Evolutionary conservation across 768 basidiomycete genomes (phyloP).

Genomic region (Agrocybe pediades): DNA sequence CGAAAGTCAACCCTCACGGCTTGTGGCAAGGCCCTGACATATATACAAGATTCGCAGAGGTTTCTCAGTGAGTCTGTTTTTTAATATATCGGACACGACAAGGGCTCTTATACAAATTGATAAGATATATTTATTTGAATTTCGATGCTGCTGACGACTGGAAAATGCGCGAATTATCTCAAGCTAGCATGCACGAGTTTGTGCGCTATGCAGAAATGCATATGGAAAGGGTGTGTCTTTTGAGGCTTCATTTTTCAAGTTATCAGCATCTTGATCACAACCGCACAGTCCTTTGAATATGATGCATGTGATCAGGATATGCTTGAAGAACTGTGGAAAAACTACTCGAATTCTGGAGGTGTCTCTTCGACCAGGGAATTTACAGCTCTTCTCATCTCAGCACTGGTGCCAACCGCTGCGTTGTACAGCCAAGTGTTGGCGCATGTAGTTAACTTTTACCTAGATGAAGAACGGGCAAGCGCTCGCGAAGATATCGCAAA

Average conservation of each 20-base stretch:
- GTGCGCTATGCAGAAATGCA: constrained; percentile 29
- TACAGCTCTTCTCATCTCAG: constrained; percentile 52
- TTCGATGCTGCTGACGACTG: constrained; percentile 48
- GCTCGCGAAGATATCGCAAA: constrained; percentile 42
- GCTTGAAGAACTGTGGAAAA: not conserved
- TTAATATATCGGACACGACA: not conserved
- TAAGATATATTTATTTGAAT: constrained; percentile 46
- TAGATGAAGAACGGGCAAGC: constrained; percentile 37
- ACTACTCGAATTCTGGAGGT: constrained; percentile 15
- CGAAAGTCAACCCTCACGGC: constrained; percentile 28
- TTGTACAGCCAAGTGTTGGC: constrained; percentile 58
- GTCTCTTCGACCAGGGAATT: constrained; percentile 30
- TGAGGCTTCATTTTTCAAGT: constrained; percentile 18
- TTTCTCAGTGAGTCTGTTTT: constrained; percentile 44
- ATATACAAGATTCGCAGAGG: constrained; percentile 44
- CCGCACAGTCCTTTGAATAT: not conserved
- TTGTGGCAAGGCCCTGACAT: constrained; percentile 39
- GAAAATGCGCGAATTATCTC: constrained; percentile 43
- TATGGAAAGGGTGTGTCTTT: constrained; percentile 25
- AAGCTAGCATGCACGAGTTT: constrained; percentile 29
- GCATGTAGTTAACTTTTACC: constrained; percentile 62
- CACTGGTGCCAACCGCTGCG: constrained; percentile 55
- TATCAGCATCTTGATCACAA: too few relatives aligned
- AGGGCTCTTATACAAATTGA: constrained; percentile 12
- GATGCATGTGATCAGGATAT: not conserved